phyloP scores from a whole-genome alignment of 1,139 yeast genomes.

The Eremothecium coryli region DNA sequence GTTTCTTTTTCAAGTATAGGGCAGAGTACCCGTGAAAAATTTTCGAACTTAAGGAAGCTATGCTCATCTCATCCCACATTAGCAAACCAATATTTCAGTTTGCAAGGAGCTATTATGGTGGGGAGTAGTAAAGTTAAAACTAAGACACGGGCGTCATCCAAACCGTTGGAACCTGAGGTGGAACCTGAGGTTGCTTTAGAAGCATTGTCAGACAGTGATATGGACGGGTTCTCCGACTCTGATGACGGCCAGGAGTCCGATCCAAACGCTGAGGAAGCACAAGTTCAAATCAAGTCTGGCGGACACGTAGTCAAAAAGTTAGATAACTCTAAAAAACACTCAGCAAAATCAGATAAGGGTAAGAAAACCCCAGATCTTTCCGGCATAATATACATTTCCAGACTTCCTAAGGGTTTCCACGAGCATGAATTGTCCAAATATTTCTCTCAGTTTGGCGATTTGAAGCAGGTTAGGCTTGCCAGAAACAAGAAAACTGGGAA shows the following conservation, averaged over 20 bases:
- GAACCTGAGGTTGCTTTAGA: too few relatives aligned
- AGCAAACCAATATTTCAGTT: too few relatives aligned
- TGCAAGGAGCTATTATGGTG: too few relatives aligned
- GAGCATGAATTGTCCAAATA: constrained; percentile 67
- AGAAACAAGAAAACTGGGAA: constrained; percentile 87
- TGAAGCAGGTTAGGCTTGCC: constrained; percentile 67
- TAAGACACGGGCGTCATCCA: too few relatives aligned
- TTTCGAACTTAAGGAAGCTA: too few relatives aligned
- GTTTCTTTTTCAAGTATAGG: too few relatives aligned
- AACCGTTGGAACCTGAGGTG: too few relatives aligned
- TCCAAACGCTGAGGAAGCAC: constrained; percentile 28
- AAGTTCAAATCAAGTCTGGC: constrained; percentile 8
- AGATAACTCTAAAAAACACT: constrained; percentile 20
- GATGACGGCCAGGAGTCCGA: constrained; percentile 23
- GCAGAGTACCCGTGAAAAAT: too few relatives aligned
- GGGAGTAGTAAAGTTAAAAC: too few relatives aligned
- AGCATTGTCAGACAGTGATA: constrained; percentile 23
- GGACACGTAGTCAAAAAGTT: constrained; percentile 26
- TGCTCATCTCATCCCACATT: too few relatives aligned
- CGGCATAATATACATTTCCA: constrained; percentile 80
- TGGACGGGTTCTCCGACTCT: constrained; percentile 29
- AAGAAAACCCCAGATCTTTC: constrained; percentile 26
- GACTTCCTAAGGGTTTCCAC: constrained; percentile 87
- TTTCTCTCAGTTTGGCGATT: constrained; percentile 82
- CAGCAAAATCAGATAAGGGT: constrained; percentile 11